Base-by-base conservation (phyloP, 1,284 basidiomycete genomes). In the Earliella scabrosa region DNA sequence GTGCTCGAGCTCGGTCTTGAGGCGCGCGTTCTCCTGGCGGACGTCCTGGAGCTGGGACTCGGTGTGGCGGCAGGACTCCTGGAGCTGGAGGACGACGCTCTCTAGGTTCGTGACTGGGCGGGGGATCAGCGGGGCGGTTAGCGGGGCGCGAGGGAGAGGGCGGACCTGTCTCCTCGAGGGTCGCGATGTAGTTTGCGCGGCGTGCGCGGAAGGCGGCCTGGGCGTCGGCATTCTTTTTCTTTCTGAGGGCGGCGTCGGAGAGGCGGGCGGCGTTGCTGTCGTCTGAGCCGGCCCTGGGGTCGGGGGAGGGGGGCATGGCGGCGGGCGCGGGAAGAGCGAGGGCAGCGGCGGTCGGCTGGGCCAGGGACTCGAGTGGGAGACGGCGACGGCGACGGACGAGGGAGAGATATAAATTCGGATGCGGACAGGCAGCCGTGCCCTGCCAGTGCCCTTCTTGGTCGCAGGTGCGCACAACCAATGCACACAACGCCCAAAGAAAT, bases 191-290 rank as follows among this genome's bases (percentile, higher is more conserved):
- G 73, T 90, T 92, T 48, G 88, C 88, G 62, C 90, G 80, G 66
- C 90, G 78, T 39, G 82, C 82, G 65, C 84, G 75, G 71, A 88
- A 90, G 46, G 86, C 86, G 45, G 87, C 87, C 73, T 90, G 87
- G 1, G 86, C 87, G 69, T 90, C 88, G 41, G 90, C 90, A 64
- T 92, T 92, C 77, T 92, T 93, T 79, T 90, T 91, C 76, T 91
- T 91, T 63, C 89, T 78, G 63, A 89, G 77, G 35, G 86, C 85
- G 31, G 88, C 81, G 71, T 90, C 88, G 62, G 82, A 71, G 59
- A 77, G 7, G 58, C 74, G 74, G 47, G 66, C 55, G 51, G 60
- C 39, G 63, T 70, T 65, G 67, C 74, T 73, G 63, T 75, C 56
- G 72, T 74, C 80, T 45, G 72, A 65, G 59, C 66, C 55, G 54